A percentile compares a stretch with the other conserved stretches of the same genome.
Evolutionary conservation across 495 filamentous ascomycete genomes (phyloP).

Genomic region (Amniculicola lignicola): DNA sequence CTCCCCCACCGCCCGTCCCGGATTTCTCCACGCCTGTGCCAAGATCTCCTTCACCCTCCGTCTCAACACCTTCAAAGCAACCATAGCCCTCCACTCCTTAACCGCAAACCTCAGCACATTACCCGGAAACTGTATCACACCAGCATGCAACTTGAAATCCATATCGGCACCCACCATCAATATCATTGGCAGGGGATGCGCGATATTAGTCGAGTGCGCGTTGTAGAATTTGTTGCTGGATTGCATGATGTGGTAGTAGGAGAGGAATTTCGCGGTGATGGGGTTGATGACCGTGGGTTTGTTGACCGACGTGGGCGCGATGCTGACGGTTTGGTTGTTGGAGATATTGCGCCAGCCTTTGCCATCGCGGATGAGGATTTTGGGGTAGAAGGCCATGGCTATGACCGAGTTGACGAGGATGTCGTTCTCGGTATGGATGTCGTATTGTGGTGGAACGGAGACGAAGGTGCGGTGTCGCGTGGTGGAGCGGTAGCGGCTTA

Average conservation of each 20-base stretch:
- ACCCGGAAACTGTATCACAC: slow-evolving; percentile 78
- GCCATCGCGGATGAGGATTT: slow-evolving; percentile 78
- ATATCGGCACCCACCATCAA: slow-evolving; percentile 77
- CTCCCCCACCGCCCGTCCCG: slow-evolving; percentile 13
- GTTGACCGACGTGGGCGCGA: slow-evolving; percentile 85
- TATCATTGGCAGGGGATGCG: slow-evolving; percentile 75
- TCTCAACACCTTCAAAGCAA: slow-evolving; percentile 77
- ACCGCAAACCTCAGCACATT: slow-evolving; percentile 84
- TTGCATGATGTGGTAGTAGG: slow-evolving; percentile 96
- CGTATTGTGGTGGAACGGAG: slow-evolving; percentile 66
- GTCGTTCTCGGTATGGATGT: slow-evolving; percentile 74
- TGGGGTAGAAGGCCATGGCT: slow-evolving; percentile 92
- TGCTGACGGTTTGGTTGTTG: slow-evolving; percentile 81
- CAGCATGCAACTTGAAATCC: slow-evolving; percentile 81
- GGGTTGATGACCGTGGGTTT: slow-evolving; percentile 53
- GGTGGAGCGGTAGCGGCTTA: slow-evolving; percentile 60
- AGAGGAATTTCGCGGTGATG: slow-evolving; percentile 67
- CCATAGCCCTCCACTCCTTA: slow-evolving; percentile 85
- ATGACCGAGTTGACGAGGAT: slow-evolving; percentile 72
- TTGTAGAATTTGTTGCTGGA: slow-evolving; percentile 74
- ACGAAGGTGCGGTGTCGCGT: slow-evolving; percentile 72
- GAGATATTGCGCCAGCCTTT: slow-evolving; percentile 86
- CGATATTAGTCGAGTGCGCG: slow-evolving; percentile 82
- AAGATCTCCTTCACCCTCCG: slow-evolving; percentile 34
- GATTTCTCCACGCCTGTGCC: slow-evolving; percentile 25